phyloP scores from a whole-genome alignment of 495 filamentous ascomycete genomes.

The Aspergillus egyptiacus region DNA sequence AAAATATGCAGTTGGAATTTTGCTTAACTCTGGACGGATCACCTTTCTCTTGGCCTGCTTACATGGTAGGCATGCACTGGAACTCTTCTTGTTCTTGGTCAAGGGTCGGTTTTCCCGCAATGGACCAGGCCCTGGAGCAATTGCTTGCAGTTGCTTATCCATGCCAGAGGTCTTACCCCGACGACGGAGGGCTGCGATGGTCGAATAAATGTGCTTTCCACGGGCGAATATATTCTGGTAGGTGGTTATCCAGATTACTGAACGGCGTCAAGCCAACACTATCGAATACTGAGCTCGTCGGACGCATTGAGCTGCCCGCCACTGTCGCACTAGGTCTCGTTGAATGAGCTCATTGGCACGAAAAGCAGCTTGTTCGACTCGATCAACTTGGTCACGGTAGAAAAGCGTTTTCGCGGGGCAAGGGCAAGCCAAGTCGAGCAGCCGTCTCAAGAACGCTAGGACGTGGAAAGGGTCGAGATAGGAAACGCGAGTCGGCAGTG shows the following conservation, averaged over 20 bases:
- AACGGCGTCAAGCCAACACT: background rate
- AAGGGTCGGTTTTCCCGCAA: slow-evolving; percentile 19
- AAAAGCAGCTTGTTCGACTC: background rate
- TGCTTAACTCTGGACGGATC: background rate
- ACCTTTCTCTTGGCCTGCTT: slow-evolving; percentile 43
- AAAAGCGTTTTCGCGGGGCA: background rate
- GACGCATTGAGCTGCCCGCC: slow-evolving; percentile 2
- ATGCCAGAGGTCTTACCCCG: slow-evolving; percentile 21
- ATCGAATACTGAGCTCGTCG: background rate
- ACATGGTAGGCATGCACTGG: slow-evolving; percentile 37
- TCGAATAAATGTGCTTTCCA: no score
- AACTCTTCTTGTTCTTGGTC: slow-evolving; percentile 35
- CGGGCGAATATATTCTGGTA: background rate
- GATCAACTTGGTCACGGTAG: background rate
- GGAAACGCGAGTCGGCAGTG: background rate
- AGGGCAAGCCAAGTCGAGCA: background rate
- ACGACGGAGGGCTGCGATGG: no score
- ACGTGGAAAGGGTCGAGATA: background rate
- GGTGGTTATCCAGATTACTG: background rate
- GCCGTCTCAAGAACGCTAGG: background rate
- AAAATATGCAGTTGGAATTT: no score
- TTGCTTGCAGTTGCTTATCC: slow-evolving; percentile 23
- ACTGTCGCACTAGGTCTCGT: background rate
- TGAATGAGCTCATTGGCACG: background rate
- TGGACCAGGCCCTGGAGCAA: slow-evolving; percentile 30